phyloP scores from a whole-genome alignment of 1,284 basidiomycete genomes.

The Trichosporon ovoides region DNA sequence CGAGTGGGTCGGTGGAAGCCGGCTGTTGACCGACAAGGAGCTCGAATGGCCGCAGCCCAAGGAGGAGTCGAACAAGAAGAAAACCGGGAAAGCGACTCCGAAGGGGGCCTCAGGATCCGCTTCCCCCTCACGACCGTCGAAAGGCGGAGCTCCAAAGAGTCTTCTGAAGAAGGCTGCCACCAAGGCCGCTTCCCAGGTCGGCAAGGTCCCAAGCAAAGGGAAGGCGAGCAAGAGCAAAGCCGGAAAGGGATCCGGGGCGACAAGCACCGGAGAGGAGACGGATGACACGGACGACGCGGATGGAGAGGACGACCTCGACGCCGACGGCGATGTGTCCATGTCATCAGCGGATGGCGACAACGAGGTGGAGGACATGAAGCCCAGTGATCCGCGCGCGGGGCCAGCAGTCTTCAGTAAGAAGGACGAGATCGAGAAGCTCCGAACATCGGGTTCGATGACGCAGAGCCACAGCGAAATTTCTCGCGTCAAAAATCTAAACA shows the following conservation, averaged over 20 bases:
- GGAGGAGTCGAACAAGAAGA: slow-evolving; percentile 47
- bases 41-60: slow-evolving; percentile 76
- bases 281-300: slow-evolving; percentile 45
- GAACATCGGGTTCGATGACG: slow-evolving; percentile 97
- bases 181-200: slow-evolving; percentile 54
- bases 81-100: slow-evolving; percentile 42
- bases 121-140: slow-evolving; percentile 23
- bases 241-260: background rate
- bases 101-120: slow-evolving; percentile 23
- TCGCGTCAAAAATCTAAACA: slow-evolving; percentile 96
- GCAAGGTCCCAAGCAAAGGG: slow-evolving; percentile 48
- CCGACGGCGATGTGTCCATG: slow-evolving; percentile 56
- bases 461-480: slow-evolving; percentile 96
- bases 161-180: slow-evolving; percentile 70
- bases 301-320: slow-evolving; percentile 55
- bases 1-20: slow-evolving; percentile 91
- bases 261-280: slow-evolving; percentile 22
- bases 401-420: slow-evolving; percentile 76
- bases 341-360: slow-evolving; percentile 48
- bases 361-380: slow-evolving; percentile 49
- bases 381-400: slow-evolving; percentile 47
- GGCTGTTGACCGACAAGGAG: slow-evolving; percentile 76
- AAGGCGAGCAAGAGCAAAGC: slow-evolving; percentile 24
- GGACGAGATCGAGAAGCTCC: slow-evolving; percentile 96
- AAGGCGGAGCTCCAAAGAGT: slow-evolving; percentile 42